These are phyloP conservation scores for Rossbeevera mucosa DNA, from an alignment of 768 basidiomycete genomes.

Conservation along the genomic window DNA sequence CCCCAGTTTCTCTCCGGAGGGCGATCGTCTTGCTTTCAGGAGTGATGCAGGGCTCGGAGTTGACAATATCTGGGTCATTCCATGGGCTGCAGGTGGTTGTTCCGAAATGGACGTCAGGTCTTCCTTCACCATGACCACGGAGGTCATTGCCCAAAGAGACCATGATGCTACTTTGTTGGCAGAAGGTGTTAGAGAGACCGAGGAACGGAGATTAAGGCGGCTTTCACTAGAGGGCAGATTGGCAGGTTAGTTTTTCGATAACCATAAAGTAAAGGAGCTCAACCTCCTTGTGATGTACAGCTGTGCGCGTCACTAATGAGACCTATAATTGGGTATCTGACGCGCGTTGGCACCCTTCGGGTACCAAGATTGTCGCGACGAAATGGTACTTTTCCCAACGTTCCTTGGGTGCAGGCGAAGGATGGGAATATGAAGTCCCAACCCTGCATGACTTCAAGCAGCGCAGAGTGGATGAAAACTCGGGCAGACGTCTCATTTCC, in stretches of 20 bases:
- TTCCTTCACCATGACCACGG: conserved; percentile 28
- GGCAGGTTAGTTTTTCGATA: conserved; percentile 31
- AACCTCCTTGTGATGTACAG: conserved; percentile 19
- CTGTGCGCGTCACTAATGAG: conserved; percentile 60
- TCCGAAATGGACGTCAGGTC: conserved; percentile 51
- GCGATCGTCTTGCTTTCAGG: conserved; percentile 59
- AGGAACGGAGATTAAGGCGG: conserved; percentile 42
- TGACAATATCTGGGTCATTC: conserved; percentile 70
- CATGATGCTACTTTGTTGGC: conserved; percentile 46
- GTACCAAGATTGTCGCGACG: conserved; percentile 59
- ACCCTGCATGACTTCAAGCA: conserved; percentile 3
- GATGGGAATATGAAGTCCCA: conserved; percentile 62
- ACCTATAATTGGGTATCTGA: conserved; percentile 70
- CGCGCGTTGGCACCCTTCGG: conserved; percentile 66
- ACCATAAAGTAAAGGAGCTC: conserved; percentile 1
- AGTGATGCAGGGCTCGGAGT: conserved; percentile 71
- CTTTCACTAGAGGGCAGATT: conserved; percentile 55
- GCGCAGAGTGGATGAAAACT: conserved; percentile 33
- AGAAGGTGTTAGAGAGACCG: conserved; percentile 48
- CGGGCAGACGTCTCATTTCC: conserved; percentile 52
- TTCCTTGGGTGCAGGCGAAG: conserved; percentile 67
- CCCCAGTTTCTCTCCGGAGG: conserved; percentile 67
- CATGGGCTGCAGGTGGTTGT: conserved; percentile 56
- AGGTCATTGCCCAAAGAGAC: conserved; percentile 35
- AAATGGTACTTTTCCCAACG: conserved; percentile 71